Conservation (phyloP, 73 alveolate species). For the Stentor roeselii region DNA sequence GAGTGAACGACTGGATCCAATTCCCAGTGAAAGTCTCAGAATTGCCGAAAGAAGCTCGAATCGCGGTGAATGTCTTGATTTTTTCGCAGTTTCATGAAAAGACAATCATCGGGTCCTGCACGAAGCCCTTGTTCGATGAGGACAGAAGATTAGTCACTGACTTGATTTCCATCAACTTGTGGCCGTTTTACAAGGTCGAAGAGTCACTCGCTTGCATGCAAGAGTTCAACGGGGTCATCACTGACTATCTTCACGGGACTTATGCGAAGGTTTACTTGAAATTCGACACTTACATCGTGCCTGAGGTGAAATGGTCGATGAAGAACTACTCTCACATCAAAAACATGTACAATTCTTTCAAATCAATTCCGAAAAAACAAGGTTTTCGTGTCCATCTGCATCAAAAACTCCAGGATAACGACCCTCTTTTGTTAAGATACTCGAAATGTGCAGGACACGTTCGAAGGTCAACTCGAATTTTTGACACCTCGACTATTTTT, state of each 20-base stretch:
- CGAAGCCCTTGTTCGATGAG: constrained; percentile 50
- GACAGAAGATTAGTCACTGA: constrained; percentile 33
- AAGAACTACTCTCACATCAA: constrained; percentile 48
- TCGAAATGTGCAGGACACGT: neutral
- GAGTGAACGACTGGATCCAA: constrained; percentile 20
- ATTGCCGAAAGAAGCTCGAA: constrained; percentile 50
- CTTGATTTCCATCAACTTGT: constrained; percentile 36
- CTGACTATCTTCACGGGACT: neutral
- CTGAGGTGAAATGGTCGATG: constrained; percentile 39
- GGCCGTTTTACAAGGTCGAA: constrained; percentile 58
- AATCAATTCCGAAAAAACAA: constrained; percentile 35
- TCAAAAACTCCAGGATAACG: too few relatives aligned
- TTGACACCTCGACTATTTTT: neutral
- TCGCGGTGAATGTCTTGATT: constrained; percentile 36
- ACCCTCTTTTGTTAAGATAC: neutral
- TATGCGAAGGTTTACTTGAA: constrained; percentile 42
- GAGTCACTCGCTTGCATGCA: constrained; percentile 51
- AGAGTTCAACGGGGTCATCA: constrained; percentile 37
- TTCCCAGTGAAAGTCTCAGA: constrained; percentile 47
- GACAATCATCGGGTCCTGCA: constrained; percentile 46
- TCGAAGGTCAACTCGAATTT: neutral
- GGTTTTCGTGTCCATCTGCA: neutral
- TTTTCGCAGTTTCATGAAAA: constrained; percentile 38
- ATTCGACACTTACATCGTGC: constrained; percentile 37
- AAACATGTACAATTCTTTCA: constrained; percentile 35